Percentiles rank a stretch among this genome's conserved stretches.
These are phyloP conservation scores for Oryza brachyantha DNA, from an alignment of 176 grass and related monocot genomes.

Conservation along the genomic window DNA sequence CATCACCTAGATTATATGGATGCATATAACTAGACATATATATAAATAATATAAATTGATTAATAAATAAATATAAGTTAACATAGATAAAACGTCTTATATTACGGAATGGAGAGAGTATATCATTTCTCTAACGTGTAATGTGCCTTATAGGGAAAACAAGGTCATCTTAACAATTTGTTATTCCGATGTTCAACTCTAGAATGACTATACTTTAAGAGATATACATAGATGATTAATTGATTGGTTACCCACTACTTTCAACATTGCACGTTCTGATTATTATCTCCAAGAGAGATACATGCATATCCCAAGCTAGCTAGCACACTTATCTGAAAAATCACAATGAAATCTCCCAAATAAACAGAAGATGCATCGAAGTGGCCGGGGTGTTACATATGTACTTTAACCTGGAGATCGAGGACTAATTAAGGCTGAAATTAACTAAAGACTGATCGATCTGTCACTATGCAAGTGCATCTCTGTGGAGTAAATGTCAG, in stretches of 20 bases:
- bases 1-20: too few species aligned
- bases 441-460: background rate
- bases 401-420: background rate
- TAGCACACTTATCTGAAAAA: background rate
- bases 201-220: too few species aligned
- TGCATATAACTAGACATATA: too few species aligned
- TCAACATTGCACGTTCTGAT: background rate
- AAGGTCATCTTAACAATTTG: too few species aligned
- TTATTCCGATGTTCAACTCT: too few species aligned
- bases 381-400: background rate
- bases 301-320: background rate
- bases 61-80: too few species aligned
- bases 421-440: background rate
- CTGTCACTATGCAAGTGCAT: background rate
- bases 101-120: too few species aligned
- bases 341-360: background rate
- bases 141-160: too few species aligned
- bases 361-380: background rate
- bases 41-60: too few species aligned
- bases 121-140: too few species aligned
- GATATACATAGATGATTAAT: background rate
- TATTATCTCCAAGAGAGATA: background rate
- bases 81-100: too few species aligned
- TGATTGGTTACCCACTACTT: constrained; percentile 15
- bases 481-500: background rate